These are phyloP conservation scores for Castanopsis chinensis DNA, from an alignment of 306 rosid genomes.

Conservation along the genomic window DNA sequence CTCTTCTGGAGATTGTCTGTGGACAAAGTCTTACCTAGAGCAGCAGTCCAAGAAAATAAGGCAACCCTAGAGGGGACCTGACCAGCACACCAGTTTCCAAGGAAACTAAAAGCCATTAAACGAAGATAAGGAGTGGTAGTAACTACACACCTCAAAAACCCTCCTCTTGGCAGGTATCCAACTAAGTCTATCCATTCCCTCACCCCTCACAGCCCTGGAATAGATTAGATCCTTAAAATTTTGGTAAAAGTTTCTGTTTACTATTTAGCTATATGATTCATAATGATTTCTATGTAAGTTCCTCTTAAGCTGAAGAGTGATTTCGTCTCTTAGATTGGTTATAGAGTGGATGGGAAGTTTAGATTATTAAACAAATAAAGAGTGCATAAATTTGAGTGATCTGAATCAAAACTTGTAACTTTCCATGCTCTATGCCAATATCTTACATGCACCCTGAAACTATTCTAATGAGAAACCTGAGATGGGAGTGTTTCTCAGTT, in stretches of 20 bases:
- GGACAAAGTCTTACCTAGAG: no score
- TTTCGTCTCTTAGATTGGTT: not conserved
- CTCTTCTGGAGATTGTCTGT: no score
- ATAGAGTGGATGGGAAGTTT: not conserved
- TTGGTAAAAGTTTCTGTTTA: not conserved
- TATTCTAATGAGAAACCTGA: not conserved
- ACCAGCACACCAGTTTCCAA: no score
- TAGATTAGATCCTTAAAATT: no score
- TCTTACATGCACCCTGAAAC: not conserved
- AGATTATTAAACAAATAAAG: not conserved
- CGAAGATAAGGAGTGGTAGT: no score
- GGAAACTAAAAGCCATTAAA: no score
- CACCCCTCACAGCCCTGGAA: no score
- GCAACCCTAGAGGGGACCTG: no score
- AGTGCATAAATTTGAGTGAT: not conserved
- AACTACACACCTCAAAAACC: no score
- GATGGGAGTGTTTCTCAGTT: not conserved
- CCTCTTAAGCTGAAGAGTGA: conserved; percentile 2
- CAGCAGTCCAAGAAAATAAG: no score
- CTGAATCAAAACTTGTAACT: not conserved
- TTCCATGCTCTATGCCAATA: not conserved
- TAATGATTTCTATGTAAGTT: not conserved
- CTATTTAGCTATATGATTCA: not conserved
- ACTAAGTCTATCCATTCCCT: no score
- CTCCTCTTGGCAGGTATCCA: no score